phyloP scores from a whole-genome alignment of 2,329 filamentous ascomycete genomes.

The Hirsutella rhossiliensis region DNA sequence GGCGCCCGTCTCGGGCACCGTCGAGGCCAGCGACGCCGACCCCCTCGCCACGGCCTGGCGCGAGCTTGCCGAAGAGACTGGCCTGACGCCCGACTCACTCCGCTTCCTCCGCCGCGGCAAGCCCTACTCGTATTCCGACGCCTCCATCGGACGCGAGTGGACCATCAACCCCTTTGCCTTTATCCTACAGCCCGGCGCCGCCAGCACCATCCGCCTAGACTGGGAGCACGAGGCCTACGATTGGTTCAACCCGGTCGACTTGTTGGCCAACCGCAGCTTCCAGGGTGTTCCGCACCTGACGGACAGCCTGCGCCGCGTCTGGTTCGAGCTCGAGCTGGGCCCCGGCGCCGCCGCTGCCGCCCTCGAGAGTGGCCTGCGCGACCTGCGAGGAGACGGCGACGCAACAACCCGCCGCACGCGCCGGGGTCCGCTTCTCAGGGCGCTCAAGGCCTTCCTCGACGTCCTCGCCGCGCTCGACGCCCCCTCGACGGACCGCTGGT shows the following conservation, averaged over 20 bases:
- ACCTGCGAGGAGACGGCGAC: conserved; percentile 41
- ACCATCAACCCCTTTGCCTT: conserved; percentile 52
- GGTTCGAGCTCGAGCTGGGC: conserved; percentile 42
- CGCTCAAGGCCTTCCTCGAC: conserved; percentile 35
- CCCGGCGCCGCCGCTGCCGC: conserved; percentile 28
- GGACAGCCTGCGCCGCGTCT: conserved; percentile 46
- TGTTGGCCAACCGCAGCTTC: conserved; percentile 32
- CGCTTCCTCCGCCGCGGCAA: conserved; percentile 44
- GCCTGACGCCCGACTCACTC: conserved; percentile 32
- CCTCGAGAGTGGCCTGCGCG: conserved; percentile 32
- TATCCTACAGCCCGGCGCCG: conserved; percentile 28
- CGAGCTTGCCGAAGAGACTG: conserved; percentile 51
- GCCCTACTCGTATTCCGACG: conserved; percentile 43
- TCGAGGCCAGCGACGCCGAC: conserved; percentile 38
- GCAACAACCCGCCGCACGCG: conserved; percentile 47
- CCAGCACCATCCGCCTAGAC: conserved; percentile 35
- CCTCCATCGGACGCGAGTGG: conserved; percentile 43
- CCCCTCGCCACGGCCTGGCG: conserved; percentile 48
- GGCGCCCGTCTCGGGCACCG: conserved; percentile 49
- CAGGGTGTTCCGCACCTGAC: conserved; percentile 44
- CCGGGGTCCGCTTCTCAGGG: conserved; percentile 18
- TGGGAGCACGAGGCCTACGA: conserved; percentile 50
- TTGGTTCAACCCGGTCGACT: conserved; percentile 41
- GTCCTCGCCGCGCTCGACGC: conserved; percentile 25
- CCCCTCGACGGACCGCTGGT: conserved; percentile 26